These are phyloP conservation scores for Fusarium anguioides DNA, from an alignment of 2,329 filamentous ascomycete species.

Conservation along the genomic window DNA sequence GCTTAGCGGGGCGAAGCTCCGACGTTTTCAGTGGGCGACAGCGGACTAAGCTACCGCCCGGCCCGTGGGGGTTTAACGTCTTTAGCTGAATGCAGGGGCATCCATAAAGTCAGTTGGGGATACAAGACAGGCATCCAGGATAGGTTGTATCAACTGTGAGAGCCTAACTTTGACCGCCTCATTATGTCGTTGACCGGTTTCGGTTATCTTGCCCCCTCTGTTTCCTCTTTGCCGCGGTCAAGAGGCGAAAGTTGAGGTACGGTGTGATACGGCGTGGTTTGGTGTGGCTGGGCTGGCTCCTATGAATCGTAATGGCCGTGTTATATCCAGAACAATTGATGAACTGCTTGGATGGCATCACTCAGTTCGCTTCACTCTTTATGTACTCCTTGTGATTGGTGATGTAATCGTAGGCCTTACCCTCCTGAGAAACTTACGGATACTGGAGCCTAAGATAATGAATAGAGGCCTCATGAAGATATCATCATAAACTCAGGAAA, in stretches of 20 bases:
- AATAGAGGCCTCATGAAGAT: too few species aligned
- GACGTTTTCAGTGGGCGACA: constrained; percentile 24
- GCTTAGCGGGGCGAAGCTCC: constrained; percentile 3
- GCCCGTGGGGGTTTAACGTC: constrained; percentile 4
- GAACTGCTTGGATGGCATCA: too few species aligned
- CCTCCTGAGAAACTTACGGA: too few species aligned
- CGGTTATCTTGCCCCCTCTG: constrained; percentile 27
- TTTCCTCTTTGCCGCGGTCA: constrained; percentile 3
- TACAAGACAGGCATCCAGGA: constrained; percentile 11
- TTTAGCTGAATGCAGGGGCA: constrained; percentile 28
- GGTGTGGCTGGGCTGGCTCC: not conserved
- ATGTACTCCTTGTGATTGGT: too few species aligned
- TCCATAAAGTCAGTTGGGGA: constrained; percentile 15
- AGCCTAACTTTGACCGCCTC: constrained; percentile 29
- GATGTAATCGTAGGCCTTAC: too few species aligned
- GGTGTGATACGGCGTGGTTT: not conserved
- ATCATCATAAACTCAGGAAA: too few species aligned
- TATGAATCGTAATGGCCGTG: too few species aligned
- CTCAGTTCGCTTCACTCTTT: too few species aligned
- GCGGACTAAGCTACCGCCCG: not conserved
- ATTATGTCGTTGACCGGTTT: constrained; percentile 19
- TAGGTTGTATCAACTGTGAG: not conserved
- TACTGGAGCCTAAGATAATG: too few species aligned
- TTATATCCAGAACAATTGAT: constrained; percentile 13
- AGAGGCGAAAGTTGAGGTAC: not conserved